A percentile compares a stretch with the other conserved stretches of the same genome.
Evolutionary conservation across 768 basidiomycete species (phyloP).

Genomic region (Tremella fuciformis): DNA sequence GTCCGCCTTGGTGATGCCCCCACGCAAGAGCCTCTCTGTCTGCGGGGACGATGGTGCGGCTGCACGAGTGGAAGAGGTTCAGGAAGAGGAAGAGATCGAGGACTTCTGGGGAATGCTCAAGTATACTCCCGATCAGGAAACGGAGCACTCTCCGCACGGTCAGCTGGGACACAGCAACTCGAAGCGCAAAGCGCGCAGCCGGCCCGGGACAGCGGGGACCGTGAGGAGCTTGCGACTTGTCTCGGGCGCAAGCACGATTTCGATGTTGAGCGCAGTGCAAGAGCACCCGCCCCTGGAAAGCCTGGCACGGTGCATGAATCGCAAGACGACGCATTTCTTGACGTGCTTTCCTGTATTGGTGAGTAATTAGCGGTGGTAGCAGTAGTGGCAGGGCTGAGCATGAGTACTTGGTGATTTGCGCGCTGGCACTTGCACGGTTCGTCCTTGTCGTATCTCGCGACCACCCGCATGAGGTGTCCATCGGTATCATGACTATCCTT

Average conservation of each 20-base stretch:
- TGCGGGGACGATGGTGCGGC: background rate
- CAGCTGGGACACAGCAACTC: background rate
- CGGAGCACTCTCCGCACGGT: conserved; percentile 3
- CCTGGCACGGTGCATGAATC: conserved; percentile 25
- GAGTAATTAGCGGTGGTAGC: conserved; percentile 2
- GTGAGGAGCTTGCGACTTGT: conserved; percentile 1
- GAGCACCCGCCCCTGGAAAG: conserved; percentile 14
- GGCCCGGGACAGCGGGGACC: background rate
- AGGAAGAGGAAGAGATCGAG: conserved; percentile 3
- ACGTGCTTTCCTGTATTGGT: conserved; percentile 27
- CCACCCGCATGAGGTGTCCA: too few relatives aligned
- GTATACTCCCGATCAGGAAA: background rate
- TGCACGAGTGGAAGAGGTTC: background rate
- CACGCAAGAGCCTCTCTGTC: background rate
- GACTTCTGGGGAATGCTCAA: conserved; percentile 15
- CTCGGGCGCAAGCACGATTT: background rate
- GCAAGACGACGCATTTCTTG: conserved; percentile 17
- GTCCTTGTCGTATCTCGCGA: too few relatives aligned
- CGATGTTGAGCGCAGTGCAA: conserved; percentile 1
- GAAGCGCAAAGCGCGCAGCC: background rate
- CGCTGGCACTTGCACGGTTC: conserved; percentile 6
- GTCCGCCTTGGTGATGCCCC: background rate
- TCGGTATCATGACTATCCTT: conserved; percentile 9
- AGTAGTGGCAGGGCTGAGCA: background rate
- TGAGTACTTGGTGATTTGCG: conserved; percentile 25